Conservation (phyloP, 805 yeast genomes). For the Hanseniaspora clermontiae region DNA sequence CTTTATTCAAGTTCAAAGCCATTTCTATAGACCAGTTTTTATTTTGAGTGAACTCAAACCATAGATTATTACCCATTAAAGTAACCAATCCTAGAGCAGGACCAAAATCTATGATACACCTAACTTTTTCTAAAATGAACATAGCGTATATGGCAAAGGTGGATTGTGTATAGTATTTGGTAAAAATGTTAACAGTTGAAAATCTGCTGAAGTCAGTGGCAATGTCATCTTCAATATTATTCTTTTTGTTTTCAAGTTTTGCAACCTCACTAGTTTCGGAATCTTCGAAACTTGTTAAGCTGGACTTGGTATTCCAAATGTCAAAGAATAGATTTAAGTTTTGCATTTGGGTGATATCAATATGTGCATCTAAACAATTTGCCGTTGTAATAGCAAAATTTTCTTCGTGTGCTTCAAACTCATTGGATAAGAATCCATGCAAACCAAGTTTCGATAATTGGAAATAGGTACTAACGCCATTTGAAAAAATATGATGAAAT, state of each 20-base stretch:
- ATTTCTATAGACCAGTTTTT: constrained; percentile 61
- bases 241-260: background rate
- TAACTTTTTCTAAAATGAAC: constrained; percentile 39
- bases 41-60: constrained; percentile 58
- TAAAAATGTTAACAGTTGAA: constrained; percentile 25
- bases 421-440: constrained; percentile 33
- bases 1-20: constrained; percentile 42
- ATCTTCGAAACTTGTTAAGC: constrained; percentile 16
- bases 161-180: constrained; percentile 35
- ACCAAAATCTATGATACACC: constrained; percentile 62
- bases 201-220: background rate
- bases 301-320: constrained; percentile 56
- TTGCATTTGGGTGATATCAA: constrained; percentile 75
- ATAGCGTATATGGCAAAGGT: constrained; percentile 63
- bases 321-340: constrained; percentile 73
- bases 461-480: constrained; percentile 76
- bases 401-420: background rate
- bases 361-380: constrained; percentile 30
- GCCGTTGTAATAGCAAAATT: constrained; percentile 3
- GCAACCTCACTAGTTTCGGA: background rate
- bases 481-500: constrained; percentile 79
- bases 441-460: constrained; percentile 36
- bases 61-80: constrained; percentile 43
- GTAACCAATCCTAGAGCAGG: constrained; percentile 62
- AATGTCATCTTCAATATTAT: background rate